A percentile compares a stretch with the other conserved stretches of the same genome.
Conservation (phyloP, 2,329 filamentous ascomycete species). For the Diaporthe ampelina region DNA sequence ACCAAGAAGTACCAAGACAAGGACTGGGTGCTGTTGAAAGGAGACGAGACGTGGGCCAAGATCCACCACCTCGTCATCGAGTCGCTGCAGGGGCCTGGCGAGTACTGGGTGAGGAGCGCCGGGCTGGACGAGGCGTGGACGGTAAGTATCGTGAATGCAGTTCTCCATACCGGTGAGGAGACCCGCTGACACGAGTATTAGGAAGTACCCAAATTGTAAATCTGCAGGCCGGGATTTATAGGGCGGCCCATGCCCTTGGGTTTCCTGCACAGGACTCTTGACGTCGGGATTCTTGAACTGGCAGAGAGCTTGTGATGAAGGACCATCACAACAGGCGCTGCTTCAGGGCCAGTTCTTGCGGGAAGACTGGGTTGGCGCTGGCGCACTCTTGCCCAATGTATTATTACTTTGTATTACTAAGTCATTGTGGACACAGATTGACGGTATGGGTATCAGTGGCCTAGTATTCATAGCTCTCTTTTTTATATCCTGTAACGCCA, state of each 20-base stretch:
- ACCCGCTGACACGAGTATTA: not conserved
- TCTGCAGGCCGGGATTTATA: not conserved
- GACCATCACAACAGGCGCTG: not conserved
- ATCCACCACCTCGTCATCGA: slow-evolving; percentile 74
- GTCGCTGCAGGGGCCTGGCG: slow-evolving; percentile 66
- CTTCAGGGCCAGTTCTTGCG: not conserved
- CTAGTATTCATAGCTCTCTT: slow-evolving; percentile 16
- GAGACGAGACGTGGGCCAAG: slow-evolving; percentile 71
- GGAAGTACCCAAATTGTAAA: slow-evolving; percentile 30
- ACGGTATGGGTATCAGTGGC: slow-evolving; percentile 34
- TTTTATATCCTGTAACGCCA: slow-evolving; percentile 25
- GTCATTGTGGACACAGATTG: not conserved
- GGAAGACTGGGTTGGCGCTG: not conserved
- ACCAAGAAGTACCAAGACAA: slow-evolving; percentile 60
- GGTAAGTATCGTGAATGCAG: slow-evolving; percentile 46
- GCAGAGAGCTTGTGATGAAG: not conserved
- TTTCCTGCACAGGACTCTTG: not conserved
- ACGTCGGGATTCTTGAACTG: not conserved
- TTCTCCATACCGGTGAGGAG: not conserved
- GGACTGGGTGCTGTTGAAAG: slow-evolving; percentile 66
- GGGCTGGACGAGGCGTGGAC: slow-evolving; percentile 79
- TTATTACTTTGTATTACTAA: not conserved
- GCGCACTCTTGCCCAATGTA: not conserved
- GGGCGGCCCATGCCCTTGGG: not conserved
- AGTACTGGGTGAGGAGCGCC: slow-evolving; percentile 71